Evolutionary conservation across 2,329 filamentous ascomycete genomes (phyloP).

Genomic region (Xylaria sp.): DNA sequence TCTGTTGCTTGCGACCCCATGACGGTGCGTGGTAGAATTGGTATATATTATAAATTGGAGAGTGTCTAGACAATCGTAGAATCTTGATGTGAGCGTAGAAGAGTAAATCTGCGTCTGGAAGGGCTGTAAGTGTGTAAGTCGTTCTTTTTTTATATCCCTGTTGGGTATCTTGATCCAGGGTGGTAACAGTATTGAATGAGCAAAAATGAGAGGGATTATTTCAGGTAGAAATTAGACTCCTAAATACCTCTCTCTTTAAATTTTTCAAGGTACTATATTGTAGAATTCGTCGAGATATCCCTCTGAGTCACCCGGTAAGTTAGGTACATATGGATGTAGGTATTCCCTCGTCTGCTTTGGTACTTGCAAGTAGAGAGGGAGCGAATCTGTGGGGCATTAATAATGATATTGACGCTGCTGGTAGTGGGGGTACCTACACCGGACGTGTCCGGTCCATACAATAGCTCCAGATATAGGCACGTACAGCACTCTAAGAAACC

Average conservation of each 20-base stretch:
- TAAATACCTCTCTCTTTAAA: background rate
- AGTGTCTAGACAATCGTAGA: background rate
- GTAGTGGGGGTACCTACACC: background rate
- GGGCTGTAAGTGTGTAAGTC: slow-evolving; percentile 15
- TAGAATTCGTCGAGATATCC: background rate
- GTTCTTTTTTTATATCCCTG: slow-evolving; percentile 3
- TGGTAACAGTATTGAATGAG: slow-evolving; percentile 4
- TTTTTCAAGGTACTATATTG: background rate
- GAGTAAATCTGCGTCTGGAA: background rate
- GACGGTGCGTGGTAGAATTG: slow-evolving; percentile 3
- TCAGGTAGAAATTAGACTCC: background rate
- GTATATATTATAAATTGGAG: background rate
- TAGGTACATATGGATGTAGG: background rate
- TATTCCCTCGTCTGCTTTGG: background rate
- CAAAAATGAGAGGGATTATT: background rate
- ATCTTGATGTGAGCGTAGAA: background rate
- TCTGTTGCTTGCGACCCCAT: slow-evolving; percentile 48
- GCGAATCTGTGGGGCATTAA: background rate
- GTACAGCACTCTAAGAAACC: too few species aligned
- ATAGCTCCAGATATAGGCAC: too few species aligned
- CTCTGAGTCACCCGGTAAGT: slow-evolving; percentile 6
- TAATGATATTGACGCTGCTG: background rate
- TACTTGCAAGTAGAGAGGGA: background rate
- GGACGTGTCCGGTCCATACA: too few species aligned
- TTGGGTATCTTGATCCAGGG: slow-evolving; percentile 5